Evolutionary conservation across 148 eudicot genomes (phyloP), one percentile per base, ranked within the genome.

Genomic region (Rhododendron ovatum): DNA sequence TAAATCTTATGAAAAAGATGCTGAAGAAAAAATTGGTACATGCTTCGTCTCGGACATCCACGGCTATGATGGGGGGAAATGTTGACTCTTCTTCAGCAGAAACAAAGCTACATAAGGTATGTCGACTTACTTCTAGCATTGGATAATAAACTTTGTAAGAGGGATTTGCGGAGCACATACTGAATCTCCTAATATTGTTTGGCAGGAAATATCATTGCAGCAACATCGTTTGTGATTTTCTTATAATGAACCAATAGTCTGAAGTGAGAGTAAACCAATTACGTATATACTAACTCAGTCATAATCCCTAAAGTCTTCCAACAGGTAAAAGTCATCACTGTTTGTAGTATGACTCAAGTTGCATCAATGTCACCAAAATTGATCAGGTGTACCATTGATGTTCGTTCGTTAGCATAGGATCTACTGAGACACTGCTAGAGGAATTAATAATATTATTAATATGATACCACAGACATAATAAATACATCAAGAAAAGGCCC

Each of bases 91-190:
- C 88, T 84, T 84, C 93, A 35, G 88, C 91, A 5, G 96, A 95
- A 65, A 94, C 89, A 67, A 96, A 91, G 85, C 90, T 91, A 73
- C 92, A 87, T 71, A 95, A 95, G 98, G 99, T 95, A 91, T 76
- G 78, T 81, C 1, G 35, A 71, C 75, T 53, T n/a, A 8, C 65
- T 28, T 41, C 24, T 39, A 39, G 7, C 45, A 33, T 69, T 28
- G n/a, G 41, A 18, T 28, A 13, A 65, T 67, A 48, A 37, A 26
- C 73, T 24, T 48, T 45, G 41, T 26, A 26, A 17, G 9, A 43
- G 37, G 13, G 13, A 41, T 22, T 7, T 39, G 43, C 7, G 3
- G 79, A 57, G 43, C 75, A 65, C 30, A 30, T 30, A 30, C 37
- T 63, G 50, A 28, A 59, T 41, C 22, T 63, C 35, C 4, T 83